Percentiles rank a stretch among this genome's conserved stretches.
Conservation (phyloP, 805 yeast genomes). For the Suhomyces tanzawaensis region DNA sequence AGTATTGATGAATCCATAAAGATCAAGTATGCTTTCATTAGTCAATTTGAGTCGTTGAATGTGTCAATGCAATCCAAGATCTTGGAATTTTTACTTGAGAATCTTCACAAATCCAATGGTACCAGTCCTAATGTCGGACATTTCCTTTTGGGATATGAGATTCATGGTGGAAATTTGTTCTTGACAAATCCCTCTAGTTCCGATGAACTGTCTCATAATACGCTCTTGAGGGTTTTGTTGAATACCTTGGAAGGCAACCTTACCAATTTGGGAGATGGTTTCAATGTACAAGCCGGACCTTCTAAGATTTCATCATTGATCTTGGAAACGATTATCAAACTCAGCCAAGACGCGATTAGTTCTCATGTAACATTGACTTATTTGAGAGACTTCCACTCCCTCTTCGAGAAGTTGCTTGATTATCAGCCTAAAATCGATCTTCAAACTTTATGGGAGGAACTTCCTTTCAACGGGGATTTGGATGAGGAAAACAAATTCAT, state of each 20-base stretch:
- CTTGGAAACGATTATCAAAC: constrained; percentile 59
- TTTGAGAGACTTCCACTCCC: constrained; percentile 47
- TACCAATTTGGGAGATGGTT: constrained; percentile 1
- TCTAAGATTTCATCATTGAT: constrained; percentile 56
- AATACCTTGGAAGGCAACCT: constrained; percentile 38
- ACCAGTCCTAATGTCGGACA: constrained; percentile 61
- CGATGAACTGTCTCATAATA: constrained; percentile 41
- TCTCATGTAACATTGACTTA: constrained; percentile 49
- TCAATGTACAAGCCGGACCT: constrained; percentile 48
- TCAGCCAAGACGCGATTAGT: constrained; percentile 58
- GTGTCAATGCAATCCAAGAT: constrained; percentile 52
- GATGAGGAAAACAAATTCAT: constrained; percentile 32
- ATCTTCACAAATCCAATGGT: constrained; percentile 40
- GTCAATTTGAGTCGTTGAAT: constrained; percentile 49
- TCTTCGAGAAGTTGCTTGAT: constrained; percentile 51
- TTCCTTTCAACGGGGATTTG: constrained; percentile 43
- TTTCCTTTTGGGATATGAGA: constrained; percentile 71
- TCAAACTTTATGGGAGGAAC: constrained; percentile 53
- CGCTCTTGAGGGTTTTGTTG: constrained; percentile 57
- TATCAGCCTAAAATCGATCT: constrained; percentile 55
- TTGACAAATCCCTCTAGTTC: constrained; percentile 32
- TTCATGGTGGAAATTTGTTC: constrained; percentile 43
- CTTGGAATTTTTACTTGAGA: constrained; percentile 53
- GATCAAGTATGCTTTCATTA: constrained; percentile 68
- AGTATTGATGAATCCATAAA: constrained; percentile 76